Evolutionary conservation across 176 grass and related monocot species (phyloP), one percentile per base, ranked within the genome.

Genomic region (Luzula sylvatica): DNA sequence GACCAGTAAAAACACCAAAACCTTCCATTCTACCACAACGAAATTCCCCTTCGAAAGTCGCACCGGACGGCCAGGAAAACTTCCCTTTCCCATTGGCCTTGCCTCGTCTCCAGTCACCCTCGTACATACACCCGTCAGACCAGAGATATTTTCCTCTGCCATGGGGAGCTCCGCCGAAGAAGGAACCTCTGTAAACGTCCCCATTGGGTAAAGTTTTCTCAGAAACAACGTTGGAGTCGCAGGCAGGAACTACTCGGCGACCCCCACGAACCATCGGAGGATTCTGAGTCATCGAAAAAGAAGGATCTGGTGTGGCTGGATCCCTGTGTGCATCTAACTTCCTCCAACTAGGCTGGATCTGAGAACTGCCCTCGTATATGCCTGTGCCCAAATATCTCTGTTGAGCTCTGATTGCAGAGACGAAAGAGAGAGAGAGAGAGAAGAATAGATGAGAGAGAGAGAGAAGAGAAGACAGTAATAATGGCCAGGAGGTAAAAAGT

Each of bases 31-130:
- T 77, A 3, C 92, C 85, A 29, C 48, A 68, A 15, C 85, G 73
- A 59, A 96, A 88, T 67, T 96, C 92, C 0, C 83, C 84, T 30
- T 96, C 92, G 70, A 85, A 96, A n/a, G 77, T 85, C 21, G 81
- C 92, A 0, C 92, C 84, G 4, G 85, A 96, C 3, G 92, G 81
- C 92, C 92, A 89, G 13, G 78, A 96, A 71, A 96, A 90, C 11
- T 80, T 67, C 5, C 92, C 92, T 71, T 86, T 89, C 1, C 92
- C 92, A 29, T 69, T 72, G 11, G 85, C 78, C 71, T 96, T 96
- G 5, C 81, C 85, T 11, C 78, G 71, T n/a, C 71, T 53, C 81
- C 81, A 86, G 46, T 98, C 92, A 12, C 84, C 92, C 51, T 89
- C 85, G 52, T 89, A 86, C 92, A 86, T 86, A 77, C 90, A 86